Conservation (phyloP, 2,329 filamentous ascomycete species). For the Fusarium tricinctum region DNA sequence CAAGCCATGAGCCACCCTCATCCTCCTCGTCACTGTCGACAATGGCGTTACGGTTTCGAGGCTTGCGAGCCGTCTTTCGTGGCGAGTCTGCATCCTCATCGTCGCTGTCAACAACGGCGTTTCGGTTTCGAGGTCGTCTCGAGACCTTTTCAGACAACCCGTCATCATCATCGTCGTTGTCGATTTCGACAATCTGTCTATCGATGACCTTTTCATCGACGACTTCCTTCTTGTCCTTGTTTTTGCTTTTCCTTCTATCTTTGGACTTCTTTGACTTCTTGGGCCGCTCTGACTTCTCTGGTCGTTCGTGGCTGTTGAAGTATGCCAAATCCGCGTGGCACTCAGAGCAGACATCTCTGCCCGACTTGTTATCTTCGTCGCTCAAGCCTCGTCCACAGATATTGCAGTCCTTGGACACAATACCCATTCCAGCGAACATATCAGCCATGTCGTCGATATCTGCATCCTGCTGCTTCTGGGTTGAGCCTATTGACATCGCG, state of each 20-base stretch:
- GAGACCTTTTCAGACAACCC: slow-evolving; percentile 34
- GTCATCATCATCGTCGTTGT: slow-evolving; percentile 35
- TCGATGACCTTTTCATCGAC: slow-evolving; percentile 37
- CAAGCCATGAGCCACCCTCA: slow-evolving; percentile 84
- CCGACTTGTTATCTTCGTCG: slow-evolving; percentile 58
- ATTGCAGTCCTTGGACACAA: slow-evolving; percentile 83
- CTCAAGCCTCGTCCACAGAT: slow-evolving; percentile 81
- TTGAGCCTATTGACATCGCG: slow-evolving; percentile 76
- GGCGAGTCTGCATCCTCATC: slow-evolving; percentile 36
- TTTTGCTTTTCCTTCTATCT: slow-evolving; percentile 38
- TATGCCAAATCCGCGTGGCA: slow-evolving; percentile 82
- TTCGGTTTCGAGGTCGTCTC: slow-evolving; percentile 34
- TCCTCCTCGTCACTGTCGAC: slow-evolving; percentile 76
- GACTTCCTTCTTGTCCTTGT: slow-evolving; percentile 9
- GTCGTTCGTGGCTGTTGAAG: slow-evolving; percentile 65
- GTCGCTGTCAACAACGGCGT: slow-evolving; percentile 38
- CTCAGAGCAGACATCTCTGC: slow-evolving; percentile 74
- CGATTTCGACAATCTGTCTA: slow-evolving; percentile 31
- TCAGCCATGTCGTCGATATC: slow-evolving; percentile 88
- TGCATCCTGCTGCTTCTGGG: slow-evolving; percentile 66
- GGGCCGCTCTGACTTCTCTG: slow-evolving; percentile 58
- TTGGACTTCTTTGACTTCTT: slow-evolving; percentile 42
- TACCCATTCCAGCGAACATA: slow-evolving; percentile 86
- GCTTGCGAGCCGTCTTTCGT: slow-evolving; percentile 51
- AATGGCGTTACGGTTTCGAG: slow-evolving; percentile 68